Conservation (phyloP, 2,329 filamentous ascomycete species). For the Periconia sp. region DNA sequence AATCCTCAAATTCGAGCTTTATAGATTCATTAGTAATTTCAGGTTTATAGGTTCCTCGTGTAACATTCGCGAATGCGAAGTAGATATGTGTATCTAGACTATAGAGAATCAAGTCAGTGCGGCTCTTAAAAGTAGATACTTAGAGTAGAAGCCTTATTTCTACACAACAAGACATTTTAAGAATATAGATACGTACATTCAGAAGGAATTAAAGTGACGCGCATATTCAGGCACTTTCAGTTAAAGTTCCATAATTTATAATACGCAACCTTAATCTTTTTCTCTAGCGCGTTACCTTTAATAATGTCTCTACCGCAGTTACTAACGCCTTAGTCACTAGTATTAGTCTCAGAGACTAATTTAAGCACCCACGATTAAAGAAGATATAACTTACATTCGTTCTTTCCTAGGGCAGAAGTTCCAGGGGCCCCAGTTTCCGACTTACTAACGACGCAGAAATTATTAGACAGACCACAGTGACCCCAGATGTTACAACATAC, state of each 20-base stretch:
- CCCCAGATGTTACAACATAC: conserved; percentile 23
- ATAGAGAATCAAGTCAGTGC: too few species aligned
- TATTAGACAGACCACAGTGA: conserved; percentile 13
- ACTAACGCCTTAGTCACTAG: conserved; percentile 1
- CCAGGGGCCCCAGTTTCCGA: conserved; percentile 9
- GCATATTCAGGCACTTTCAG: conserved; percentile 13
- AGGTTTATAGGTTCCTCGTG: conserved; percentile 2
- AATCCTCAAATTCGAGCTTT: conserved; percentile 7
- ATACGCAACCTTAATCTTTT: conserved; percentile 12
- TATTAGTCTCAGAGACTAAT: not conserved
- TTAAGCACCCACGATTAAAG: not conserved
- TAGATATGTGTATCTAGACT: conserved; percentile 13
- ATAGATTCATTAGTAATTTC: not conserved
- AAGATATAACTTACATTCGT: conserved; percentile 9
- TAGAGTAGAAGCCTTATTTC: too few species aligned
- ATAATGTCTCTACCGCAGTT: conserved; percentile 21
- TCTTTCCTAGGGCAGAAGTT: conserved; percentile 8
- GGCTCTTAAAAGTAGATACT: too few species aligned
- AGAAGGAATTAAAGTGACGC: conserved; percentile 1
- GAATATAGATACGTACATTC: not conserved
- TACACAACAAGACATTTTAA: too few species aligned
- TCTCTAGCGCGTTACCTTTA: conserved; percentile 4
- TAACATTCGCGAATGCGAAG: conserved; percentile 13
- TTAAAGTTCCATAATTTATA: conserved; percentile 13
- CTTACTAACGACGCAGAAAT: conserved; percentile 15